Conservation (phyloP, 148 eudicot species). For the Arbutus unedo region DNA sequence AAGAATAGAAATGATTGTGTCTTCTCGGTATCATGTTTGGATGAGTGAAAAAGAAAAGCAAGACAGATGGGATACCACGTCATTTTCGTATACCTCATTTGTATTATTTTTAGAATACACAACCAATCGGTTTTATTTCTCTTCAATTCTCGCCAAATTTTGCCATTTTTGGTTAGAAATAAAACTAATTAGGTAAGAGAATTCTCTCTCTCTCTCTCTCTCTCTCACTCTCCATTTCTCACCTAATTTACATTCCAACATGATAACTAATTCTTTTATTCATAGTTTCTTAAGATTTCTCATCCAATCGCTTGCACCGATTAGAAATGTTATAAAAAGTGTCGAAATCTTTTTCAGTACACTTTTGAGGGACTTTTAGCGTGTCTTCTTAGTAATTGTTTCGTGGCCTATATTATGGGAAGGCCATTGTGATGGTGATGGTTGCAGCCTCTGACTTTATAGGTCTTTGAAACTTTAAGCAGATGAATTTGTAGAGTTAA, state of each 20-base stretch:
- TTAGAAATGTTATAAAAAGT: background rate
- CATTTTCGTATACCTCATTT: background rate
- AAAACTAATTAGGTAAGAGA: background rate
- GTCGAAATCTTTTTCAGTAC: background rate
- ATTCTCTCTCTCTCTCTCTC: background rate
- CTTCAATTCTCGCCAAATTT: background rate
- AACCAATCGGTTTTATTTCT: background rate
- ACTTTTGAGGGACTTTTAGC: background rate
- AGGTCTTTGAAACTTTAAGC: background rate
- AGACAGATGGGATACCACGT: background rate
- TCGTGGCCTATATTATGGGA: background rate
- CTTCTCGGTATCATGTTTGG: background rate
- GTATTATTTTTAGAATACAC: background rate
- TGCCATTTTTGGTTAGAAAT: background rate
- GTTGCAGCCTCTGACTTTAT: background rate
- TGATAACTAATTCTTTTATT: background rate
- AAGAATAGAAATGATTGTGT: background rate
- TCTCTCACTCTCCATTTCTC: background rate
- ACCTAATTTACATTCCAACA: background rate
- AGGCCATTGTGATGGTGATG: background rate
- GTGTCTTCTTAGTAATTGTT: background rate
- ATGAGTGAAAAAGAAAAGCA: background rate
- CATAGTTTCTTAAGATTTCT: background rate
- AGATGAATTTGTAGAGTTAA: background rate
- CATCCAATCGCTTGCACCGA: background rate